Evolutionary conservation across 2,329 filamentous ascomycete genomes (phyloP).

Genomic region (Talaromyces atroroseus): DNA sequence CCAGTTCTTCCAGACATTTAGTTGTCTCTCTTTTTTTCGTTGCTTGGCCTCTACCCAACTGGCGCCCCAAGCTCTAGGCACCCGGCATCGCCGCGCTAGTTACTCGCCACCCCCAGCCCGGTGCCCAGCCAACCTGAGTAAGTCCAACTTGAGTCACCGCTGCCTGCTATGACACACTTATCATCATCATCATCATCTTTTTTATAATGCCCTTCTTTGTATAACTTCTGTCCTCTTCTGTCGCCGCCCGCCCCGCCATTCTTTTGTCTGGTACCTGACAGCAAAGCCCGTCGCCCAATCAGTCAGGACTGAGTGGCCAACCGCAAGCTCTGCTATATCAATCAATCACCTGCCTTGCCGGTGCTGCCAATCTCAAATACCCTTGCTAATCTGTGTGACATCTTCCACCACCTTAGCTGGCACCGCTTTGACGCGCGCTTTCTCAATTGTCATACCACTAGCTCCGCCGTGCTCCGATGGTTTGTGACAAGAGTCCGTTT

Average conservation of each 20-base stretch:
- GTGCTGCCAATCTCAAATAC: neutral
- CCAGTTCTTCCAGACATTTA: constrained; percentile 12
- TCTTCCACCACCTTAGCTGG: neutral
- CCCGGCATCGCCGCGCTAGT: constrained; percentile 12
- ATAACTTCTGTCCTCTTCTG: constrained; percentile 1
- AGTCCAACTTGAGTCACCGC: constrained; percentile 10
- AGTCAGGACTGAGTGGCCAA: constrained; percentile 8
- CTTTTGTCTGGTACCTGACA: constrained; percentile 8
- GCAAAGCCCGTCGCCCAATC: constrained; percentile 3
- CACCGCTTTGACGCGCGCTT: constrained; percentile 4
- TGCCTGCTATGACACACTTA: constrained; percentile 9
- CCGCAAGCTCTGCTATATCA: constrained; percentile 1
- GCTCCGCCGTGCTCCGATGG: constrained; percentile 6
- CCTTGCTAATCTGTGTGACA: constrained; percentile 2
- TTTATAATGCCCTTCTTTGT: neutral
- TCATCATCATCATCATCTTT: too few relatives aligned
- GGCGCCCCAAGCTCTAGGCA: constrained; percentile 11
- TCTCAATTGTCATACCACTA: neutral
- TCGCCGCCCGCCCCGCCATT: neutral
- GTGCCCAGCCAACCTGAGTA: neutral
- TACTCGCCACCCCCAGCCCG: constrained; percentile 9
- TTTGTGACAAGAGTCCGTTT: neutral
- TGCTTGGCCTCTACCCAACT: constrained; percentile 19
- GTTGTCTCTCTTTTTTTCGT: constrained; percentile 14
- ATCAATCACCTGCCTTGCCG: neutral